phyloP scores from a whole-genome alignment of 306 rosid species.

The Aeschynomene evenia region DNA sequence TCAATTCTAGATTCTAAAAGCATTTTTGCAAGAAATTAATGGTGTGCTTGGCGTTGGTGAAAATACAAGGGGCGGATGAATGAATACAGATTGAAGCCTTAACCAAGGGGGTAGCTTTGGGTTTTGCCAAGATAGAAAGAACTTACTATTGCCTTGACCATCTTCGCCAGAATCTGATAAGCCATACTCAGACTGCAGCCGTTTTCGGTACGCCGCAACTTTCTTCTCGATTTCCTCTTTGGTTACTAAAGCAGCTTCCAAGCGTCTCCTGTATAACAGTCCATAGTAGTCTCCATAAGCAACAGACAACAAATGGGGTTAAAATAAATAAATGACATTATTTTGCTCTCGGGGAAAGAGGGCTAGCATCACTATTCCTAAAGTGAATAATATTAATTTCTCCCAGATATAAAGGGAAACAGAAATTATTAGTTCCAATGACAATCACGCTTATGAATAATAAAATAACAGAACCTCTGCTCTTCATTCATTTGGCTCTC shows the following conservation, averaged over 20 bases:
- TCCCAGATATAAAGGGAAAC: too few relatives aligned
- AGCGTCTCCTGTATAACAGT: constrained; percentile 71
- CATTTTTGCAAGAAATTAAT: too few relatives aligned
- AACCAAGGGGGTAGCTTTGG: neutral
- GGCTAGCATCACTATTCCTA: constrained; percentile 5
- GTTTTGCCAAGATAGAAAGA: neutral
- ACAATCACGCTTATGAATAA: neutral
- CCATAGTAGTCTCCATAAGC: constrained; percentile 25
- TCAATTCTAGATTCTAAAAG: too few relatives aligned
- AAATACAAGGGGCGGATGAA: too few relatives aligned
- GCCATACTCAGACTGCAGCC: constrained; percentile 76
- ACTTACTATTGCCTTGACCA: constrained; percentile 77
- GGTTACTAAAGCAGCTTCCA: constrained; percentile 90
- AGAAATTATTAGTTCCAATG: neutral
- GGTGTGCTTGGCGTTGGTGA: too few relatives aligned
- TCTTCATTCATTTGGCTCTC: constrained; percentile 93
- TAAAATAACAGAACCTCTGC: constrained; percentile 58
- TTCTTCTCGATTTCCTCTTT: constrained; percentile 88
- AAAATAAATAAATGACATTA: too few relatives aligned
- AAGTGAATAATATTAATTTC: neutral
- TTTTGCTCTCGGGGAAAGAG: too few relatives aligned
- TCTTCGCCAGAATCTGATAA: constrained; percentile 69
- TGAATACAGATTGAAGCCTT: neutral
- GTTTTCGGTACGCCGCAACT: constrained; percentile 58
- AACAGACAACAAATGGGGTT: too few relatives aligned